Evolutionary conservation across 306 rosid species (phyloP), one percentile per base, ranked within the genome.

Genomic region (Prinsepia uniflora): DNA sequence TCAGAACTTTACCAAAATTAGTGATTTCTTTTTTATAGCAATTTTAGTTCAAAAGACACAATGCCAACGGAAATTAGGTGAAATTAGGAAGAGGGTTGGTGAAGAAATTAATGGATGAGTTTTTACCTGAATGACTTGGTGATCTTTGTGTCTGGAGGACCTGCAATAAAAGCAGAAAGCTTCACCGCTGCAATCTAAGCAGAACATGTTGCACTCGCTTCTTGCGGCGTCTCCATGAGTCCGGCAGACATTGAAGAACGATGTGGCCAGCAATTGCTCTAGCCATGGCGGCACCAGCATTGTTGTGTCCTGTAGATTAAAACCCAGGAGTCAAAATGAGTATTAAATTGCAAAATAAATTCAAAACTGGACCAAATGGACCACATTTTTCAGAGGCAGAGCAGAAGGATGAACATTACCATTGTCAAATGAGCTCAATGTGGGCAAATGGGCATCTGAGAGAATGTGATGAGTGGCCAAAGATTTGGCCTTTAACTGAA

Each of bases 131-230:
- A 94, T 87, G 44, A 89, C 99, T 81, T 85, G 96, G 72, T 91
- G 99, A 54, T 89, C 96, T 63, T 87, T 87, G 91, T 94, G 99
- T 48, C 82, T 70, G 2, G 96, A 84, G 8, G 99, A 91, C 41
- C 96, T 92, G 78, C 99, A 94, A 52, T 91, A 94, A 50, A 90
- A 89, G 88, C 99, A 94, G 72, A 94, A 94, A 6, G 97, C 89
- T 41, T 76, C 94, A 40, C 68, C 79, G 46, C 84, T 78, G 75
- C 99, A 94, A 61, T 94, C 99, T 6, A 94, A 67, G 72, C 97
- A 94, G 63, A 82, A 94, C 99, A 94, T 94, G 78, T 94, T 94
- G 74, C 97, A 84, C 52, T 94, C 99, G 34, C 90, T 88, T 45
- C 97, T 74, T 0, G 95, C 87, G 3, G 90, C 87, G 71, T 87